These are phyloP conservation scores for Microglena sp. DNA, from an alignment of 139 green algal genomes.

Conservation along the genomic window DNA sequence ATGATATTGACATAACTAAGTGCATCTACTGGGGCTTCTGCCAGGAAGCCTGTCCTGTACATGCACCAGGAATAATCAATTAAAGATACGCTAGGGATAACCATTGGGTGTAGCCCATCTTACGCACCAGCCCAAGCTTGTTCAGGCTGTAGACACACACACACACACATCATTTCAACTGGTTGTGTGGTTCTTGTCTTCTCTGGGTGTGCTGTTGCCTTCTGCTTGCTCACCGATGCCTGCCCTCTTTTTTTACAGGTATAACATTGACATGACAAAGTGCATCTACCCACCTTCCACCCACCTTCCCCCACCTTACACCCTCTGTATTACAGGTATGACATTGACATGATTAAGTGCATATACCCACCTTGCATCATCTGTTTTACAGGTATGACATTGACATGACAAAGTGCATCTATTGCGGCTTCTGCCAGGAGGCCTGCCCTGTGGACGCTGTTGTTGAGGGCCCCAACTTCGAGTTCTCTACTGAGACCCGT, in stretches of 20 bases:
- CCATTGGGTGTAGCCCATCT: no score
- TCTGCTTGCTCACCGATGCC: background rate
- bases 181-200: no score
- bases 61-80: no score
- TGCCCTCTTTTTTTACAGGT: background rate
- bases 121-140: no score
- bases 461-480: conserved; percentile 97
- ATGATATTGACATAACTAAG: conserved; percentile 99
- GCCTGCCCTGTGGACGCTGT: conserved; percentile 98
- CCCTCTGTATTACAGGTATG: background rate
- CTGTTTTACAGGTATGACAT: conserved; percentile 96
- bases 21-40: conserved; percentile 94
- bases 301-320: background rate
- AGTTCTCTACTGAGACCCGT: conserved; percentile 92
- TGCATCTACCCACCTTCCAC: background rate
- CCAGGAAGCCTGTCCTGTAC: conserved; percentile 97
- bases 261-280: background rate
- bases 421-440: conserved; percentile 93
- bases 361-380: no score
- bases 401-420: conserved; percentile 99
- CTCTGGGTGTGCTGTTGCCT: background rate
- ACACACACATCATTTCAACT: no score
- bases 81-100: no score
- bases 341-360: background rate
- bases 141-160: no score